phyloP scores from a whole-genome alignment of 495 filamentous ascomycete genomes.

The Immersiella caudata region DNA sequence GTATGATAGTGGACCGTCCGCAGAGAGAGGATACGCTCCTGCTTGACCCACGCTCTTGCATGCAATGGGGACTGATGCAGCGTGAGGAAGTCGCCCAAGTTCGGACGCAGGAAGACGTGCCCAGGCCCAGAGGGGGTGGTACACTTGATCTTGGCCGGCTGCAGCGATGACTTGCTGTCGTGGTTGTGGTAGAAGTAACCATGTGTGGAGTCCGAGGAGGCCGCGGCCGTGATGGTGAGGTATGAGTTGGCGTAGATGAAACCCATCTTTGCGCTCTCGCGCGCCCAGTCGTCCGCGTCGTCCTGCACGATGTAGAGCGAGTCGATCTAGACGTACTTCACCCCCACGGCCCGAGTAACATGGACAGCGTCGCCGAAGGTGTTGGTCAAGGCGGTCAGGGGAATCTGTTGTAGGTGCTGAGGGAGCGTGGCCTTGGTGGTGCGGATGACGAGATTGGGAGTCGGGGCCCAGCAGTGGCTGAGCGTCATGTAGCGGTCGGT shows the following conservation, averaged over 20 bases:
- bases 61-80: background rate
- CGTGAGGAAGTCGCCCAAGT: conserved; percentile 4
- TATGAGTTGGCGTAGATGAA: conserved; percentile 17
- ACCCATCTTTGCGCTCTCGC: conserved; percentile 12
- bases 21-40: conserved; percentile 9
- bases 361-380: conserved; percentile 18
- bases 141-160: conserved; percentile 1
- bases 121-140: background rate
- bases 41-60: conserved; percentile 5
- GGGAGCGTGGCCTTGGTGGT: conserved; percentile 4
- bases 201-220: background rate
- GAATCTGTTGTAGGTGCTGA: background rate
- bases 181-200: conserved; percentile 6
- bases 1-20: conserved; percentile 9
- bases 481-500: conserved; percentile 20
- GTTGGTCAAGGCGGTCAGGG: conserved; percentile 1
- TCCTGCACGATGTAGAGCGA: conserved; percentile 47
- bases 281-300: conserved; percentile 14
- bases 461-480: conserved; percentile 23
- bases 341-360: background rate
- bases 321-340: conserved; percentile 44
- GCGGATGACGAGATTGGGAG: background rate
- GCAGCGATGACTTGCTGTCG: background rate
- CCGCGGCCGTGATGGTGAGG: conserved; percentile 12
- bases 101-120: background rate